Evolutionary conservation across 768 basidiomycete genomes (phyloP).

Genomic region (Lactarius hatsudake): DNA sequence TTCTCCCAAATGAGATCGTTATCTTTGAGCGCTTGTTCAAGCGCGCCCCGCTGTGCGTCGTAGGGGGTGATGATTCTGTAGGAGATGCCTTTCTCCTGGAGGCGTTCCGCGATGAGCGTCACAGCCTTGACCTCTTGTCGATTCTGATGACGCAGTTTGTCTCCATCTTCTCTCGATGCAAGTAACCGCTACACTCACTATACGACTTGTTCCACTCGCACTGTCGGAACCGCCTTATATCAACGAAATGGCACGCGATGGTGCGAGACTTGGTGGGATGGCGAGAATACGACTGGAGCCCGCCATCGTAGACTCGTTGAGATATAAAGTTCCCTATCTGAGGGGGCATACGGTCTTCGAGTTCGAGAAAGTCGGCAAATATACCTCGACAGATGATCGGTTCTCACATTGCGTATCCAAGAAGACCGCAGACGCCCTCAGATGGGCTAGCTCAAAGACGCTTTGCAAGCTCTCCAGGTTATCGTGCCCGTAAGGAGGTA

Average conservation of each 20-base stretch:
- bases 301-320: constrained; percentile 55
- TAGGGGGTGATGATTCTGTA: constrained; percentile 81
- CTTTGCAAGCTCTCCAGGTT: constrained; percentile 62
- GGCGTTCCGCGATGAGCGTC: constrained; percentile 52
- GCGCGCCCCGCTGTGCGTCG: constrained; percentile 60
- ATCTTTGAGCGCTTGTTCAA: constrained; percentile 55
- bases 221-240: constrained; percentile 47
- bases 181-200: constrained; percentile 1
- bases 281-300: constrained; percentile 51
- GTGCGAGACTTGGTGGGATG: constrained; percentile 48
- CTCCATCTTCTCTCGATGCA: not conserved
- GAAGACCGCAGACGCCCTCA: constrained; percentile 48
- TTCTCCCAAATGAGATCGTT: constrained; percentile 57
- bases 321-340: constrained; percentile 77
- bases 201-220: constrained; percentile 9
- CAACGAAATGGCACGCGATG: constrained; percentile 62
- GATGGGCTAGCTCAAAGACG: constrained; percentile 73
- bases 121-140: constrained; percentile 52
- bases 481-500: constrained; percentile 79
- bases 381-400: constrained; percentile 1
- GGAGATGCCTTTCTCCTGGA: constrained; percentile 47
- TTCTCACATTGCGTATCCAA: constrained; percentile 73
- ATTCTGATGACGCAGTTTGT: constrained; percentile 48
- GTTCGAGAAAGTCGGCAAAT: constrained; percentile 13
- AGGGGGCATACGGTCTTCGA: constrained; percentile 77